Evolutionary conservation across 306 rosid species (phyloP).

Genomic region (Cicer cuneatum): DNA sequence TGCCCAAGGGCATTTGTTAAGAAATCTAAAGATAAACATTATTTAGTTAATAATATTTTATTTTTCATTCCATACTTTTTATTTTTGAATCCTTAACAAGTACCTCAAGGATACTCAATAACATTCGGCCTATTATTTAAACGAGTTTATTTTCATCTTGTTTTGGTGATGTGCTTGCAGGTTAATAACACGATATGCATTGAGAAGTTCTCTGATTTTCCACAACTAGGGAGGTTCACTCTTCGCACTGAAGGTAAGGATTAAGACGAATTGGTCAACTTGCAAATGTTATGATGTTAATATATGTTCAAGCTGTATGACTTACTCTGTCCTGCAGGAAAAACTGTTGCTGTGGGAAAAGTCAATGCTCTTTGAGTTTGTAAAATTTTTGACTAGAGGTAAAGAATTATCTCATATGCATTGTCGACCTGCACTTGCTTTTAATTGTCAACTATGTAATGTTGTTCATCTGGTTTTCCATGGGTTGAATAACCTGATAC

Average conservation of each 20-base stretch:
- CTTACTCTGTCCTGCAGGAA: constrained; percentile 59
- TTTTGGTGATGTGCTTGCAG: constrained; percentile 49
- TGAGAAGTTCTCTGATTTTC: constrained; percentile 78
- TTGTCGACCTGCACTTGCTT: constrained; percentile 24
- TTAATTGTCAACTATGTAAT: constrained; percentile 7
- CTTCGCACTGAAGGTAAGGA: constrained; percentile 92
- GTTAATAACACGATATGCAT: constrained; percentile 73
- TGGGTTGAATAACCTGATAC: constrained; percentile 3
- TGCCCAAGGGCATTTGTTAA: not conserved
- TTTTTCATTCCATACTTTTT: not conserved
- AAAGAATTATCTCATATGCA: constrained; percentile 33
- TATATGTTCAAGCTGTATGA: constrained; percentile 21
- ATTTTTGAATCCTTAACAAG: not conserved
- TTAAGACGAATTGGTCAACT: constrained; percentile 21
- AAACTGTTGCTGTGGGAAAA: constrained; percentile 94
- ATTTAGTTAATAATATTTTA: not conserved
- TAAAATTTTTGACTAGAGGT: constrained; percentile 80
- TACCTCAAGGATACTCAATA: not conserved
- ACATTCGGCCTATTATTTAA: not conserved
- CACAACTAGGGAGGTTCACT: constrained; percentile 97
- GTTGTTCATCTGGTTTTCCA: constrained; percentile 1
- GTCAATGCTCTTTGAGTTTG: constrained; percentile 65
- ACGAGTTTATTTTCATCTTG: constrained; percentile 8
- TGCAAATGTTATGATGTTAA: constrained; percentile 4
- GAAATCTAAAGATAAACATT: not conserved